phyloP scores from a whole-genome alignment of 2,329 filamentous ascomycete genomes.

The Colletotrichum eremochloae region DNA sequence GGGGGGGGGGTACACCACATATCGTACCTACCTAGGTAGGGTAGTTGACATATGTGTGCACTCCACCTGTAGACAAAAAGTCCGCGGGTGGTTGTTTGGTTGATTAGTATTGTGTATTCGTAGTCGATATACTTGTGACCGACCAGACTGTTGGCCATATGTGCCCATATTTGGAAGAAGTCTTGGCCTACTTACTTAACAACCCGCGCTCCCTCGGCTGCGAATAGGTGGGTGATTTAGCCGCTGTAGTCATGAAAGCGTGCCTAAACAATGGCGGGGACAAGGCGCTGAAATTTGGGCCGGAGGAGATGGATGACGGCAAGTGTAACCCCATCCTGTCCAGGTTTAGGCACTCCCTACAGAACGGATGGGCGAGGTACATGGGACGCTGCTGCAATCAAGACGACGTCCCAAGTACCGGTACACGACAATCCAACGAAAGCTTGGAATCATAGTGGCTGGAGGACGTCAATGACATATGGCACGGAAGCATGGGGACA shows the following conservation, averaged over 20 bases:
- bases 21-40: too few species aligned
- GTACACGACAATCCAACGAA: slow-evolving; percentile 1
- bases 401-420: neutral
- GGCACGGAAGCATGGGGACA: slow-evolving; percentile 25
- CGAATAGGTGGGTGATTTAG: slow-evolving; percentile 15
- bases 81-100: neutral
- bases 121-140: slow-evolving; percentile 15
- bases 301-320: slow-evolving; percentile 27
- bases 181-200: slow-evolving; percentile 19
- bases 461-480: neutral
- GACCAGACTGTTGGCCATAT: neutral
- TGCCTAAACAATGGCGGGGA: slow-evolving; percentile 13
- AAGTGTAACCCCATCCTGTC: slow-evolving; percentile 29
- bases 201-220: neutral
- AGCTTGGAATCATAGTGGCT: slow-evolving; percentile 10
- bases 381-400: neutral
- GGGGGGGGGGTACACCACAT: neutral
- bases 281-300: slow-evolving; percentile 12
- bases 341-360: neutral
- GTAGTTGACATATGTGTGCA: neutral
- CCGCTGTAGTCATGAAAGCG: slow-evolving; percentile 29
- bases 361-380: neutral
- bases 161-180: slow-evolving; percentile 1
- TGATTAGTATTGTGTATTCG: neutral
- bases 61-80: neutral